phyloP scores from a whole-genome alignment of 2,329 filamentous ascomycete species.

The Apiospora hydei region DNA sequence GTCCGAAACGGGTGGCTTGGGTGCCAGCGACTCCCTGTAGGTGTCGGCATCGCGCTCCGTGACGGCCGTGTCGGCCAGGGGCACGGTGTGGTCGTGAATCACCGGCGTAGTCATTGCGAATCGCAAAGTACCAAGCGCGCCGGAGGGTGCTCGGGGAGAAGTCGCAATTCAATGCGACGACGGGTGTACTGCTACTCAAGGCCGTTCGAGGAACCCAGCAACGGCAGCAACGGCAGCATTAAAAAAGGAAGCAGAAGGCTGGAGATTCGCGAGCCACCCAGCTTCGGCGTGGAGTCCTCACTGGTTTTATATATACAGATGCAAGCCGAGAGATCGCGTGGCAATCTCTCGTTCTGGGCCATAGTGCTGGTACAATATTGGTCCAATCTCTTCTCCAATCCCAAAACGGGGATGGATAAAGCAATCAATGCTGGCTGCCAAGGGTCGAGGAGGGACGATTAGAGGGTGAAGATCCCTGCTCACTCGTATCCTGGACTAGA shows the following conservation, averaged over 20 bases:
- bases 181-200: slow-evolving; percentile 6
- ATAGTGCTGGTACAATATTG: slow-evolving; percentile 15
- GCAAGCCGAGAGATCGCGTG: slow-evolving; percentile 5
- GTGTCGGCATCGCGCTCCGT: slow-evolving; percentile 20
- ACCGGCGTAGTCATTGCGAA: slow-evolving; percentile 17
- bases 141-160: neutral
- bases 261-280: neutral
- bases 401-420: slow-evolving; percentile 10
- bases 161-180: slow-evolving; percentile 17
- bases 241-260: slow-evolving; percentile 8
- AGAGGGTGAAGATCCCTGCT: slow-evolving; percentile 10
- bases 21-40: slow-evolving; percentile 9
- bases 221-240: slow-evolving; percentile 1
- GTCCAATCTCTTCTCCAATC: slow-evolving; percentile 14
- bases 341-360: slow-evolving; percentile 19
- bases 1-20: slow-evolving; percentile 6
- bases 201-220: neutral
- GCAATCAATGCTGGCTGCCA: slow-evolving; percentile 11
- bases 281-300: neutral
- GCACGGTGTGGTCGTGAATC: neutral
- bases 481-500: neutral
- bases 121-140: slow-evolving; percentile 4
- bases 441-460: slow-evolving; percentile 13
- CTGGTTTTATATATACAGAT: slow-evolving; percentile 16
- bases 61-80: slow-evolving; percentile 13